A percentile compares a stretch with the other conserved stretches of the same genome.
phyloP scores from a whole-genome alignment of 805 yeast species.

The Jamesozyma jinghongensis region DNA sequence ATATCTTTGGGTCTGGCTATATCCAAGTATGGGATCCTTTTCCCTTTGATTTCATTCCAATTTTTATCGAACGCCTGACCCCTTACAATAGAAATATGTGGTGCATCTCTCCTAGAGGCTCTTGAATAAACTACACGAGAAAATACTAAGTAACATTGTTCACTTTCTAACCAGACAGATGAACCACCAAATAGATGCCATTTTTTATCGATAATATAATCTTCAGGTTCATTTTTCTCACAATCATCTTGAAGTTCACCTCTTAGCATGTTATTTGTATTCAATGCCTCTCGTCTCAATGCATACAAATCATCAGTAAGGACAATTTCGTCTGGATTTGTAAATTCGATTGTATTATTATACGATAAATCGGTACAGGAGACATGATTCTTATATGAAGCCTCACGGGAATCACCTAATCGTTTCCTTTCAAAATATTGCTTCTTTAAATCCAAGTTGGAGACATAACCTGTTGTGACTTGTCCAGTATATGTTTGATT shows the following conservation, averaged over 20 bases:
- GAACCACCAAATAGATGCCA: conserved; percentile 37
- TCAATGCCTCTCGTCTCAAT: conserved; percentile 4
- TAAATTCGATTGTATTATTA: conserved; percentile 6
- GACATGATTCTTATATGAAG: conserved; percentile 2
- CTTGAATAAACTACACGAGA: conserved; percentile 21
- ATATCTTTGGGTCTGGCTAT: conserved; percentile 16
- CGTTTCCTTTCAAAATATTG: background rate
- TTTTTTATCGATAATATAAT: conserved; percentile 5
- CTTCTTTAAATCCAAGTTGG: conserved; percentile 4
- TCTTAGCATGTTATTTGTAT: background rate
- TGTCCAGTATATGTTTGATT: conserved; percentile 2
- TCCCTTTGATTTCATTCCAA: conserved; percentile 31
- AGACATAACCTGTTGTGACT: conserved; percentile 5
- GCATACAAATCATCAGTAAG: conserved; percentile 2
- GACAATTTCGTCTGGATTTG: conserved; percentile 1
- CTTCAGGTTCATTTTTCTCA: conserved; percentile 6
- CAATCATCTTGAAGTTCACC: conserved; percentile 1
- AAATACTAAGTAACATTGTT: conserved; percentile 40
- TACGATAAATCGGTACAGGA: conserved; percentile 6
- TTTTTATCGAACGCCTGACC: conserved; percentile 37
- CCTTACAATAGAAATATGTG: conserved; percentile 31
- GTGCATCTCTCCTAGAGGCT: background rate
- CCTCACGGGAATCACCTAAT: background rate
- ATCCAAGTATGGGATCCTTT: conserved; percentile 24
- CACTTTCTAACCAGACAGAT: conserved; percentile 43